Base-by-base conservation (phyloP, 2,329 filamentous ascomycete species). In the Neonectria neomacrospora region DNA sequence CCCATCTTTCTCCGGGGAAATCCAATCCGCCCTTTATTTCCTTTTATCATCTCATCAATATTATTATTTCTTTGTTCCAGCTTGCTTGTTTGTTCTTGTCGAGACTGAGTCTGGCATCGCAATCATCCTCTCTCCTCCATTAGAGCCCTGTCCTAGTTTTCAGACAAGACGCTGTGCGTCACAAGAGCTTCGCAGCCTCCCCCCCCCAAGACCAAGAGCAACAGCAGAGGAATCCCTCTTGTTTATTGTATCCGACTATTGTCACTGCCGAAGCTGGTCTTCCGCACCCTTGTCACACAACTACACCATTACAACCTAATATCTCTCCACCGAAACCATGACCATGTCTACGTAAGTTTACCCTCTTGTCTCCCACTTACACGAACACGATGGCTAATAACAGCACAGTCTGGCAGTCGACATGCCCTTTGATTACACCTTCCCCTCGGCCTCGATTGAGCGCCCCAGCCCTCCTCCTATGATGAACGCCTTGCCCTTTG, bases 381-480 rank as follows among this genome's bases (percentile, higher is more conserved):
- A 48, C 45, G 39, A 26, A 9, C 51, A 60, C 61, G 34, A 61
- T 60, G 54, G 65, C 71, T 74, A 66, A 76, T 68, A 53, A 20
- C 42, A 14, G 18, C 54, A 65, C 73, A 88, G 86, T 86, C 85
- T 87, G 83, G 85, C 80, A 87, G 86, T 82, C 79, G 83, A 85
- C 80, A 83, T 88, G 79, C 80, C 86, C 62, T 88, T 89, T 76
- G 85, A 88, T 78, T 88, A 89, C 78, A 81, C 79, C 66, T 89
- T 87, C 72, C 82, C 84, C 39, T 74, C 74, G 18, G 73, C 73
- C 63, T 74, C 74, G 14, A 73, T 77, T 39, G 74, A 75, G 66
- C 72, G 71, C 50, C 73, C 74, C 59, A 69, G 71, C 41, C 74
- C 74, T 12, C 75, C 75, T 60, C 71, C 74, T 45, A 28, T 55